Evolutionary conservation across 1,284 basidiomycete genomes (phyloP), one percentile per base, ranked within the genome.

Genomic region (Trametes versicolor): DNA sequence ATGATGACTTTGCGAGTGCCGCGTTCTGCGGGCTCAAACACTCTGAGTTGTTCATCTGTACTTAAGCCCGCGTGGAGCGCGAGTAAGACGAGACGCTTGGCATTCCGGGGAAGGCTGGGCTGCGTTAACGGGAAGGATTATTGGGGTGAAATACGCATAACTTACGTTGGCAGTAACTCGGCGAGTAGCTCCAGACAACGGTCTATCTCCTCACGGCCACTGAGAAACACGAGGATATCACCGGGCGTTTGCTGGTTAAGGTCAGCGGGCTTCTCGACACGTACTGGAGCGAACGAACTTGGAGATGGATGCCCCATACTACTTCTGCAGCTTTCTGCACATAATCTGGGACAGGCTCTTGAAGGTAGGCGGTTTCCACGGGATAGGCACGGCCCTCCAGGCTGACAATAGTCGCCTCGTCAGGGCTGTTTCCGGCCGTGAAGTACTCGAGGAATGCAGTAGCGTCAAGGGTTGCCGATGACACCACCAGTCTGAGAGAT

Each of bases 191-290:
- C 93, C 9, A 98, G 77, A 63, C 92, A 96, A 36, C 86, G 82
- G 51, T 99, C 96, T 56, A 99, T 99, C 74, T 99, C 98, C 72
- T 99, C 97, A 61, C 97, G 85, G n/a, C 98, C 96, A 0, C 98
- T 97, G 53, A 99, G 77, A 76, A 99, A 99, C 4, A 99, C 89
- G 13, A 99, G 85, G 47, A 99, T 87, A 77, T 99, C 97, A 0
- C 97, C 97, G 1, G 88, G 83, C 72, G 88, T 86, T 81, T 92
- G 87, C 82, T 90, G 66, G 25, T 37, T 49, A 61, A 39, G 59
- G 55, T 68, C 25, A 70, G 27, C 29, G 17, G 45, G 19, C 45
- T 19, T 13, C 15, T 23, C 62, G 37, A 32, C 21, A 56, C 2
- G 36, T 12, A 60, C 23, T 43, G 13, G 19, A 43, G 12, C 43